Conservation (phyloP, 2,329 filamentous ascomycete species). For the Paecilomyces formosus region DNA sequence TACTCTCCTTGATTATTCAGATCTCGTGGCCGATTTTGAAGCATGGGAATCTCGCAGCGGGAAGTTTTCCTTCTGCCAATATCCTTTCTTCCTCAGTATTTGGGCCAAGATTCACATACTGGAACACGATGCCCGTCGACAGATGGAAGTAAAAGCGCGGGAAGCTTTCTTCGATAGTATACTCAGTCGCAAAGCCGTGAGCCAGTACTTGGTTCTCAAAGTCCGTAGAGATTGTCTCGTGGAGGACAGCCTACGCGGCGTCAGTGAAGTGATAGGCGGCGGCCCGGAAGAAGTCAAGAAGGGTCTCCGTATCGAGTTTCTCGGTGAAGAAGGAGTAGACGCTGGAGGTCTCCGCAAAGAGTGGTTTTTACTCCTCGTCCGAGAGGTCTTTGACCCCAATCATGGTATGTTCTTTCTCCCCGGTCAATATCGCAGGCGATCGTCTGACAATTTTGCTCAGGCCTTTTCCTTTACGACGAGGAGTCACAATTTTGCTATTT, state of each 20-base stretch:
- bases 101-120: slow-evolving; percentile 87
- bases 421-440: not conserved
- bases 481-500: slow-evolving; percentile 90
- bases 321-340: slow-evolving; percentile 85
- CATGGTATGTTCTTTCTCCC: slow-evolving; percentile 55
- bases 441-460: slow-evolving; percentile 35
- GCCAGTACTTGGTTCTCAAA: slow-evolving; percentile 68
- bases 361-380: slow-evolving; percentile 82
- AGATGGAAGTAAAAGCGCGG: slow-evolving; percentile 82
- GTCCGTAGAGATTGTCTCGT: slow-evolving; percentile 79
- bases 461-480: slow-evolving; percentile 88
- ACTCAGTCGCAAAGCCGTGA: slow-evolving; percentile 63
- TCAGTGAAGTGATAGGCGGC: slow-evolving; percentile 76
- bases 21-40: slow-evolving; percentile 79
- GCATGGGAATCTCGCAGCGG: slow-evolving; percentile 69
- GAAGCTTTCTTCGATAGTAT: slow-evolving; percentile 91
- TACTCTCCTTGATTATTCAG: slow-evolving; percentile 75
- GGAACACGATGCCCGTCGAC: slow-evolving; percentile 76
- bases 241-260: slow-evolving; percentile 76
- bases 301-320: slow-evolving; percentile 74
- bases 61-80: slow-evolving; percentile 84
- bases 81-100: slow-evolving; percentile 84
- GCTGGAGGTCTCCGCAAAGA: slow-evolving; percentile 85
- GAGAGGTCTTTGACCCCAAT: slow-evolving; percentile 85
- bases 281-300: slow-evolving; percentile 85